Percentiles rank a stretch among this genome's conserved stretches.
Conservation (phyloP, 176 grass and related monocot genomes). For the Triticum turgidum region DNA sequence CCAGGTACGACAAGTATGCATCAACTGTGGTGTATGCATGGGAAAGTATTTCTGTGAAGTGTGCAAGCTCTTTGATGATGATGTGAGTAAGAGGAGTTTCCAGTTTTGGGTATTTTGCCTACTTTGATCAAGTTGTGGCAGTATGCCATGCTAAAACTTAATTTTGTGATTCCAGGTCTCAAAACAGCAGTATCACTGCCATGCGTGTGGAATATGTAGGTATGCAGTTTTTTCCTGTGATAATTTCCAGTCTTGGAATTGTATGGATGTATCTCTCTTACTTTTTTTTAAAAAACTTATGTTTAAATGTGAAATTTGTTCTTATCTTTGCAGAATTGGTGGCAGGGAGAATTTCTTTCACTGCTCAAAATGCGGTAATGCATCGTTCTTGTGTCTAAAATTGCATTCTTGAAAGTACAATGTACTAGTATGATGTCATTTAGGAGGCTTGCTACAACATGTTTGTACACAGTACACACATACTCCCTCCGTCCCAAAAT, state of each 20-base stretch:
- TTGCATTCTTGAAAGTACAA: neutral
- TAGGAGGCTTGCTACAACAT: neutral
- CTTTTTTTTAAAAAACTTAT: constrained; percentile 2
- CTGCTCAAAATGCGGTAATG: constrained; percentile 86
- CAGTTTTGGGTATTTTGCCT: constrained; percentile 1
- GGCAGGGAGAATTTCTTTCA: constrained; percentile 92
- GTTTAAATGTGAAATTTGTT: neutral
- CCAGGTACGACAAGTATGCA: constrained; percentile 73
- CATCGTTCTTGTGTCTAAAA: neutral
- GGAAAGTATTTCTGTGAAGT: constrained; percentile 81
- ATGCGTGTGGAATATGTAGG: constrained; percentile 92
- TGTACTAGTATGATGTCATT: neutral
- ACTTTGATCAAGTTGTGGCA: neutral
- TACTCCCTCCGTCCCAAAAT: neutral
- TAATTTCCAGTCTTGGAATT: neutral
- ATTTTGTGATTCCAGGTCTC: constrained; percentile 57
- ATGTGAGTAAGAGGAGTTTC: constrained; percentile 53
- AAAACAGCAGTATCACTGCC: constrained; percentile 93
- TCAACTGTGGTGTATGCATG: constrained; percentile 85
- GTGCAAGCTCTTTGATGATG: constrained; percentile 98
- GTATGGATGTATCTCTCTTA: neutral
- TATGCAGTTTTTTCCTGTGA: constrained; percentile 19
- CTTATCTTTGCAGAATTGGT: constrained; percentile 66
- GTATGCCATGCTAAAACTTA: constrained; percentile 14
- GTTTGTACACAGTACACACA: neutral